Evolutionary conservation across 176 grass and related monocot species (phyloP), one percentile per base, ranked within the genome.

Genomic region (Rhynchospora tenuis): DNA sequence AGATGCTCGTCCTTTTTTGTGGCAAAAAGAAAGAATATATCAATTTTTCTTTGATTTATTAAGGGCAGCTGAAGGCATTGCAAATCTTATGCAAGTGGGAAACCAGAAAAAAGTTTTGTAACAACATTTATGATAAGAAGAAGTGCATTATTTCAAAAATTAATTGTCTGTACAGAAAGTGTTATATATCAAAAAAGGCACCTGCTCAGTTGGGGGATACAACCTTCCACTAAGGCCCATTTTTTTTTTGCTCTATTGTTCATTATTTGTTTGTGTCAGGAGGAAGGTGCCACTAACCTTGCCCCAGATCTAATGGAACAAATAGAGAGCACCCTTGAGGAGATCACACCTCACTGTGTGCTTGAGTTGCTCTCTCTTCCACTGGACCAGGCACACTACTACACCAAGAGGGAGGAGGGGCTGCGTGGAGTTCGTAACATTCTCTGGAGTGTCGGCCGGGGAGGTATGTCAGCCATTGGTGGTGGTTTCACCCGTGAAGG

Each of bases 321-420:
- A 82, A 95, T 99, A 89, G 91, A 99, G 80, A 88, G 93, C 84
- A 99, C 93, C 86, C 77, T 95, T n/a, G 96, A 95, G 84, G 93
- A 95, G 64, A 99, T 99, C 57, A 91, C 93, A 52, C 96, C 89
- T 93, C 59, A 79, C 14, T 99, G 93, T 86, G 89, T 93, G 45
- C 84, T 99, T 62, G 93, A 99, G 83, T 89, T 99, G 84, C 93
- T 99, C 62, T 91, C 86, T 67, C 89, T 99, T 77, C 91, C 93
- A 57, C 84, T 85, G 83, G 96, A 99, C 48, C 84, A 78, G 42
- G 82, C 82, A 17, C 83, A 99, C 70, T 81, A 59, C 81, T 81
- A 59, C 81, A 90, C 50, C 62, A 90, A 90, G 70, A 86, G 93
- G 56, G 89, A 93, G 83, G 96, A 99, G 88, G 96, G 96, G 44